phyloP scores from a whole-genome alignment of 1,284 basidiomycete species.

The Dichomitus squalens region DNA sequence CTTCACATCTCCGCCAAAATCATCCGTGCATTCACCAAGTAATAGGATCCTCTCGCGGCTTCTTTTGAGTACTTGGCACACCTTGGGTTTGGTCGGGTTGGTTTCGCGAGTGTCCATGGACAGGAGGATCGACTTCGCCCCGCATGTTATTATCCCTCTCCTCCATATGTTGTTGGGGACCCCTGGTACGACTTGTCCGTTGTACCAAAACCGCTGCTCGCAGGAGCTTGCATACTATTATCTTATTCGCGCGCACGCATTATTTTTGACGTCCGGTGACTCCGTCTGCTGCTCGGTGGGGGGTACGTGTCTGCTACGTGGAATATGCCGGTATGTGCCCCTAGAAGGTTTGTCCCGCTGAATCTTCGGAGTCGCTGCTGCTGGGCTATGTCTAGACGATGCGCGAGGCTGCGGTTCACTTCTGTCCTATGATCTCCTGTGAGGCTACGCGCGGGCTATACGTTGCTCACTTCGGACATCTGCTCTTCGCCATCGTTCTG shows the following conservation, averaged over 20 bases:
- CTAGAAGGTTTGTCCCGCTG: constrained; percentile 1
- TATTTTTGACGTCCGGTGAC: neutral
- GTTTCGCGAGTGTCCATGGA: constrained; percentile 13
- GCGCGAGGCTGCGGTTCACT: neutral
- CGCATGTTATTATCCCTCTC: constrained; percentile 9
- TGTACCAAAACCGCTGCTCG: constrained; percentile 24
- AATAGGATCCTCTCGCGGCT: constrained; percentile 22
- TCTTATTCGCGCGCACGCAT: constrained; percentile 15
- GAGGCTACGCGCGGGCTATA: neutral
- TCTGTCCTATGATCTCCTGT: neutral
- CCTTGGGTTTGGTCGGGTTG: constrained; percentile 5
- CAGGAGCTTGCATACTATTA: constrained; percentile 23
- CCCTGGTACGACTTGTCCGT: constrained; percentile 24
- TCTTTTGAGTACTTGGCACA: neutral
- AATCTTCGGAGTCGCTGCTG: constrained; percentile 5
- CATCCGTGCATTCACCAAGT: constrained; percentile 90
- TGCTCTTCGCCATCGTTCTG: neutral
- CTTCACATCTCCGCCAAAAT: constrained; percentile 97
- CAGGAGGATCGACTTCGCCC: constrained; percentile 11
- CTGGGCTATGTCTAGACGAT: neutral
- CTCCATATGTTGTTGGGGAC: constrained; percentile 7
- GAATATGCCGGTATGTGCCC: neutral
- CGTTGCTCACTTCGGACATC: neutral
- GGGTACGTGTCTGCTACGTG: neutral
- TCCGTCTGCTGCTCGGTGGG: neutral